Evolutionary conservation across 148 eudicot genomes (phyloP), one percentile per base, ranked within the genome.

Genomic region (Chenopodium quinoa): DNA sequence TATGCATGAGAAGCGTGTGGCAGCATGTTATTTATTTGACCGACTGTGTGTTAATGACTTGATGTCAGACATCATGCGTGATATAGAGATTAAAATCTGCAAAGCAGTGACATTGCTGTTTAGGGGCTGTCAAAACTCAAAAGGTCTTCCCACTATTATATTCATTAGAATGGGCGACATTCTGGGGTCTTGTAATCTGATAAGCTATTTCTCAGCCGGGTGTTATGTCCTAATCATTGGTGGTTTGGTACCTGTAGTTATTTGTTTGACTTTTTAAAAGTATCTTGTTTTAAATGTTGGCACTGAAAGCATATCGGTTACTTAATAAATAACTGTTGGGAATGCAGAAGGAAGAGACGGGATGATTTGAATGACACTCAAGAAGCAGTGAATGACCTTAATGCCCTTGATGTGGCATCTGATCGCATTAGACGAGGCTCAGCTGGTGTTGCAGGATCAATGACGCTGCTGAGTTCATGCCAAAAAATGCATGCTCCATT

Each of bases 401-500:
- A 73, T 37, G 37, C 37, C 22, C 78, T 81, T 81, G 86, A 84
- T 73, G 71, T 19, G 29, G 81, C 87, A 80, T 82, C 88, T 72
- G 87, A 88, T 75, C 73, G 48, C 79, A 62, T 68, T 73, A 91
- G 94, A 80, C 86, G 82, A 82, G 98, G 96, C 76, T 93, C 98
- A 76, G 92, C 92, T 88, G 92, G 94, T 65, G 75, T 87, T 83
- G 87, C 80, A 31, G 89, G 84, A 62, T 87, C 93, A 32, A 89
- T 92, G 92, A 89, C 92, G 94, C 91, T 95, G 83, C 78, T 95
- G 84, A 89, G 90, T 70, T 91, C 94, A 50, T 20, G 82, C 76
- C 92, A 90, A 85, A 85, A 80, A 80, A 91, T 95, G 96, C 98
- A 93, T 88, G 91, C 86, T 83, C 98, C 97, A 77, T 85, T 90